Evolutionary conservation across 2,329 filamentous ascomycete species (phyloP).

Genomic region (Cytospora leucostoma): DNA sequence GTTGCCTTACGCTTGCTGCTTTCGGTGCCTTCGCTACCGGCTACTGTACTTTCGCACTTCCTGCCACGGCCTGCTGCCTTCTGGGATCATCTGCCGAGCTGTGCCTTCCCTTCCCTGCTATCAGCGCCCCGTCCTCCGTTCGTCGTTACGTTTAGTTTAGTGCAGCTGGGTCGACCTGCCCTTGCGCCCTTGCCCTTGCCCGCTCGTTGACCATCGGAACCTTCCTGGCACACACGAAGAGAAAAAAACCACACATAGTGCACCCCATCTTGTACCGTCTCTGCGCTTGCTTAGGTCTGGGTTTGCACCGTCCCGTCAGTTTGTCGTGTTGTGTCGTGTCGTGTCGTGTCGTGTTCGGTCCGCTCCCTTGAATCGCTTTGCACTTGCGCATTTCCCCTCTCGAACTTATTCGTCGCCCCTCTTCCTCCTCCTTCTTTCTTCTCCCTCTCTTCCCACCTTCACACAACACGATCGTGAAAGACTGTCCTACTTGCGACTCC

Average conservation of each 20-base stretch:
- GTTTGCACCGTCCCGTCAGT: not conserved
- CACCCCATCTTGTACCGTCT: not conserved
- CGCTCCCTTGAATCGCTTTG: constrained; percentile 6
- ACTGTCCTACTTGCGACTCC: constrained; percentile 21
- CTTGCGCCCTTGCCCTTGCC: constrained; percentile 3
- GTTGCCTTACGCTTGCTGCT: constrained; percentile 3
- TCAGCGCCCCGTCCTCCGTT: constrained; percentile 11
- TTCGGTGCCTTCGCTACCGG: not conserved
- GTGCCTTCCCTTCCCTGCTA: constrained; percentile 20
- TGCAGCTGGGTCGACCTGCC: constrained; percentile 16
- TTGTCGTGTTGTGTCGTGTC: not conserved
- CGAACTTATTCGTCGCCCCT: constrained; percentile 13
- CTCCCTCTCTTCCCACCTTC: not conserved
- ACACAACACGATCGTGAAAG: constrained; percentile 22
- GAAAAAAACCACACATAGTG: not conserved
- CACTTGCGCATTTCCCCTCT: constrained; percentile 21
- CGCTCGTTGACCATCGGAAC: not conserved
- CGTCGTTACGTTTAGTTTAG: constrained; percentile 22
- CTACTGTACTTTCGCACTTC: not conserved
- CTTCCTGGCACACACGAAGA: not conserved
- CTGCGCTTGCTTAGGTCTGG: constrained; percentile 1
- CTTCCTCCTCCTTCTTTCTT: constrained; percentile 17
- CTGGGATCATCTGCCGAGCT: constrained; percentile 15
- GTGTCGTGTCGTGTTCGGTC: constrained; percentile 2
- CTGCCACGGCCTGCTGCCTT: not conserved